A percentile compares a stretch with the other conserved stretches of the same genome.
Evolutionary conservation across 257 asterid species (phyloP).

Genomic region (Nicotiana otophora): DNA sequence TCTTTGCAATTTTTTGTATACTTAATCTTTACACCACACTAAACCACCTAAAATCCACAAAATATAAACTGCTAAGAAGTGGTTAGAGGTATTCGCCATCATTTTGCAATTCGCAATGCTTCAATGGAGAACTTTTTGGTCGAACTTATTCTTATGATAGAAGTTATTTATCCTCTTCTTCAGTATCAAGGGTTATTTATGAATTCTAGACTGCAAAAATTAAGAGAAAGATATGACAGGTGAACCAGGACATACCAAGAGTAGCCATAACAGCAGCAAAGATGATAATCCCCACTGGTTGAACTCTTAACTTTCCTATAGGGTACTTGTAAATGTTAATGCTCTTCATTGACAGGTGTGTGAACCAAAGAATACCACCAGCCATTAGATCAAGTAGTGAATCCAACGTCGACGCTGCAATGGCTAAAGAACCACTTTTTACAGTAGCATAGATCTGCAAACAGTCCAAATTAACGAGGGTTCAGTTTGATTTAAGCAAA

Average conservation of each 20-base stretch:
- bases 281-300: constrained; percentile 69
- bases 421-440: constrained; percentile 64
- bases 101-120: neutral
- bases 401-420: constrained; percentile 67
- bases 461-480: neutral
- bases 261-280: constrained; percentile 74
- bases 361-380: constrained; percentile 63
- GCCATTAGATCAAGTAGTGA: constrained; percentile 74
- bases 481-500: neutral
- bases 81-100: neutral
- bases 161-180: no score
- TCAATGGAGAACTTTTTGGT: neutral
- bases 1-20: no score
- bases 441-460: constrained; percentile 53
- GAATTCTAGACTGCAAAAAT: neutral
- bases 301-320: constrained; percentile 61
- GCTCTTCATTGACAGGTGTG: constrained; percentile 66
- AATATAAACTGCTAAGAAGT: no score
- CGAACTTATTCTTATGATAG: neutral
- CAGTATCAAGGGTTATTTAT: neutral
- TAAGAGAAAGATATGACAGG: neutral
- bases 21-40: no score
- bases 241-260: constrained; percentile 34
- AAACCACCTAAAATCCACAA: no score
- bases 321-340: constrained; percentile 71